phyloP scores from a whole-genome alignment of 192 early-diverging fungal genomes.

The Entomortierella parvispora region DNA sequence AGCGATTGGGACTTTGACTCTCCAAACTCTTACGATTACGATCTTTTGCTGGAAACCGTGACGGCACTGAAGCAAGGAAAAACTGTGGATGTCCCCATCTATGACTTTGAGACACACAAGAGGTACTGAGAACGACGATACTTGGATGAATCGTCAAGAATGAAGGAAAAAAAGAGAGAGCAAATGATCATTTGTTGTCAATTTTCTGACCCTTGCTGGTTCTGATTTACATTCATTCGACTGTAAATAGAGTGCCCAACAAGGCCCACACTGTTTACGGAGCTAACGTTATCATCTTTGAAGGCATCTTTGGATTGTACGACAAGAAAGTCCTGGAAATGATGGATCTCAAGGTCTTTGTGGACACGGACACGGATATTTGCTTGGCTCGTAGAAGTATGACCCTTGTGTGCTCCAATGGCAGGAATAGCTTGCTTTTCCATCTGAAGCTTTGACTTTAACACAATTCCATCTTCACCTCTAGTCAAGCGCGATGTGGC shows the following conservation, averaged over 20 bases:
- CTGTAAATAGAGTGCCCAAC: constrained; percentile 58
- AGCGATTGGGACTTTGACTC: constrained; percentile 95
- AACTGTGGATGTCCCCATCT: constrained; percentile 86
- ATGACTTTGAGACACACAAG: constrained; percentile 91
- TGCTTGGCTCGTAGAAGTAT: constrained; percentile 86
- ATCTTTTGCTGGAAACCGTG: constrained; percentile 74
- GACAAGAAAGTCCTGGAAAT: constrained; percentile 81
- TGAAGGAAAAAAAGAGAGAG: background rate
- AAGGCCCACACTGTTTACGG: constrained; percentile 84
- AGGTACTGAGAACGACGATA: constrained; percentile 49
- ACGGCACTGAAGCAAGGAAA: constrained; percentile 82
- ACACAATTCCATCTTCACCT: background rate
- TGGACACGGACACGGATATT: constrained; percentile 95
- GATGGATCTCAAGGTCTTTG: constrained; percentile 86
- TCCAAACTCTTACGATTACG: constrained; percentile 91
- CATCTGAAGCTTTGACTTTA: background rate
- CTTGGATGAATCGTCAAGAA: background rate
- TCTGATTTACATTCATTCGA: too few species aligned
- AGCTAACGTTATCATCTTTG: constrained; percentile 96
- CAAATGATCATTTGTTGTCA: background rate
- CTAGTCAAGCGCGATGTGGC: constrained; percentile 90
- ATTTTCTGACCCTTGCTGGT: background rate
- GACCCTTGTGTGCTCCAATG: constrained; percentile 18
- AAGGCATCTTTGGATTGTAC: constrained; percentile 97
- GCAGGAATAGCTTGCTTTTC: background rate